Evolutionary conservation across 495 filamentous ascomycete genomes (phyloP).

Genomic region (Aspergillus sclerotiicarbonarius): DNA sequence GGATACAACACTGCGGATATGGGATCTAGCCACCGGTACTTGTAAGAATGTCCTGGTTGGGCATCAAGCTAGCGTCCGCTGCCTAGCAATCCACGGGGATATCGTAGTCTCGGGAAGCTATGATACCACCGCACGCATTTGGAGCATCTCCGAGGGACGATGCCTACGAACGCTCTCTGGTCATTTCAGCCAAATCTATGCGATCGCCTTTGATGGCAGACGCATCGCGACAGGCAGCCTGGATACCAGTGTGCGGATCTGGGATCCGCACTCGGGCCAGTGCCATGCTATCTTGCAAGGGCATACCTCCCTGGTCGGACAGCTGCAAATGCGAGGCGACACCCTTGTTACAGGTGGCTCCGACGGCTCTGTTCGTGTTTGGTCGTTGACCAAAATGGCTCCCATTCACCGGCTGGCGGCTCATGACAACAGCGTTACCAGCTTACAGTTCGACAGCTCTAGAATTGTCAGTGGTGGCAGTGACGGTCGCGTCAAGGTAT

Average conservation of each 20-base stretch:
- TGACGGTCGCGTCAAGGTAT: conserved; percentile 95
- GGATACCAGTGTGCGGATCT: conserved; percentile 94
- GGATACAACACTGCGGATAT: conserved; percentile 91
- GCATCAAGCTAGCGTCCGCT: conserved; percentile 94
- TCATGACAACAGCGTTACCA: conserved; percentile 98
- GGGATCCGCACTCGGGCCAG: conserved; percentile 86
- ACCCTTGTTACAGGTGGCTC: conserved; percentile 95
- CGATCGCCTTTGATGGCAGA: conserved; percentile 91
- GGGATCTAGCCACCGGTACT: conserved; percentile 84
- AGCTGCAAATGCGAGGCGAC: conserved; percentile 90
- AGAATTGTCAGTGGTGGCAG: conserved; percentile 93
- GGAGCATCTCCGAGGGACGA: conserved; percentile 92
- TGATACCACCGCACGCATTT: conserved; percentile 93
- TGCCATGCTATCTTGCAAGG: conserved; percentile 93
- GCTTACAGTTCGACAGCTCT: conserved; percentile 91
- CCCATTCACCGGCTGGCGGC: conserved; percentile 92
- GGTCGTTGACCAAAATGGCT: conserved; percentile 84
- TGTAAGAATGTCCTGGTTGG: conserved; percentile 92
- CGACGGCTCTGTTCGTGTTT: conserved; percentile 92
- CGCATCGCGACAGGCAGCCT: conserved; percentile 95
- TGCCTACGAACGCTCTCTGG: conserved; percentile 88
- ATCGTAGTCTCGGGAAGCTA: conserved; percentile 95
- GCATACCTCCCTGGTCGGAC: conserved; percentile 95
- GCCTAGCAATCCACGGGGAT: conserved; percentile 93
- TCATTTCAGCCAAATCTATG: conserved; percentile 98